Evolutionary conservation across 805 yeast species (phyloP).

Genomic region (Diddensiella caesifluorescens): DNA sequence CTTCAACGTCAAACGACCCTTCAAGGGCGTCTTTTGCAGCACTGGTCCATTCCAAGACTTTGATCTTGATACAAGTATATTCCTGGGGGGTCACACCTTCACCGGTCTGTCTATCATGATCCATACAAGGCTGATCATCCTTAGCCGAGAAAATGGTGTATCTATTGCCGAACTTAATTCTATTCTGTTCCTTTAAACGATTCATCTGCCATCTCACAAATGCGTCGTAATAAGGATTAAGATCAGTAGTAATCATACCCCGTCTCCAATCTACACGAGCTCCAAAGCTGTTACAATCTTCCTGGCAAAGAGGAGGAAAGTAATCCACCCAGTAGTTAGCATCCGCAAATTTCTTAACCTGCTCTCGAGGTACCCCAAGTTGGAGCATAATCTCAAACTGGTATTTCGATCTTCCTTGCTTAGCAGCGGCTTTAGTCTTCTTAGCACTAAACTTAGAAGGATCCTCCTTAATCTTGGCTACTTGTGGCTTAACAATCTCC

Average conservation of each 20-base stretch:
- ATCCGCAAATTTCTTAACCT: conserved; percentile 83
- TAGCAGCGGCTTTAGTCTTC: conserved; percentile 90
- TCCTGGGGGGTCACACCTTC: conserved; percentile 98
- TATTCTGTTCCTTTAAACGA: conserved; percentile 74
- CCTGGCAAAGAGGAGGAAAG: conserved; percentile 86
- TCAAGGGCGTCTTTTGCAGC: conserved; percentile 46
- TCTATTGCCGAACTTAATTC: conserved; percentile 96
- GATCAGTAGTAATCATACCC: conserved; percentile 90
- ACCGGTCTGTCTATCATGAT: conserved; percentile 95
- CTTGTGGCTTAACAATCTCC: conserved; percentile 23
- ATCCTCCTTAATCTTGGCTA: conserved; percentile 51
- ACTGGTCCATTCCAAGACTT: conserved; percentile 54
- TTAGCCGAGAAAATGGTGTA: conserved; percentile 95
- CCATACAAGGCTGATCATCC: conserved; percentile 99
- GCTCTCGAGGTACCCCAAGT: conserved; percentile 79
- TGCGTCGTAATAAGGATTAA: conserved; percentile 90
- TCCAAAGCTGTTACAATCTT: conserved; percentile 76
- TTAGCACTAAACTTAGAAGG: conserved; percentile 87
- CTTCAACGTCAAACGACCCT: conserved; percentile 38
- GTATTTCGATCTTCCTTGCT: conserved; percentile 88
- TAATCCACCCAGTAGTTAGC: conserved; percentile 83
- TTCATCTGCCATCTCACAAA: conserved; percentile 97
- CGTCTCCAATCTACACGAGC: conserved; percentile 98
- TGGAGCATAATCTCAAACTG: conserved; percentile 97
- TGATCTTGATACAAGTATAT: conserved; percentile 87